phyloP scores from a whole-genome alignment of 371 early-diverging fungal genomes.

The Apophysomyces trapeziformis region DNA sequence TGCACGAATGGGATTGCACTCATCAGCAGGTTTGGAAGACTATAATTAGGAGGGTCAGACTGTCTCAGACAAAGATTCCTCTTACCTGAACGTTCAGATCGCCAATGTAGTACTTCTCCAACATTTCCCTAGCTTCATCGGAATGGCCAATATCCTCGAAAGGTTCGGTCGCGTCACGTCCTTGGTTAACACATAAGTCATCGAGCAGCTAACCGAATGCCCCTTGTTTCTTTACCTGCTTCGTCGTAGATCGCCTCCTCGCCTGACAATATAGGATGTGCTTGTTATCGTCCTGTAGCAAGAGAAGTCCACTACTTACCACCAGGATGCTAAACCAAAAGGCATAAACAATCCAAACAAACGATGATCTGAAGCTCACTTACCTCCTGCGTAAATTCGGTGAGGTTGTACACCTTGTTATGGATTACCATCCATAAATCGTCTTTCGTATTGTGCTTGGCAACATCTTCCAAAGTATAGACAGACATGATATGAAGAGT shows the following conservation, averaged over 20 bases:
- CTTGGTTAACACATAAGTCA: constrained; percentile 23
- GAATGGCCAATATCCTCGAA: constrained; percentile 92
- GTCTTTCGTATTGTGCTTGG: constrained; percentile 58
- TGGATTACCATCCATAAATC: constrained; percentile 76
- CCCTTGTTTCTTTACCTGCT: constrained; percentile 38
- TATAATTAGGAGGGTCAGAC: constrained; percentile 2
- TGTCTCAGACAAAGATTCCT: background rate
- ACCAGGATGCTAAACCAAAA: constrained; percentile 47
- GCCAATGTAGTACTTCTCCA: constrained; percentile 46
- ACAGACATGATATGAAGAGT: constrained; percentile 26
- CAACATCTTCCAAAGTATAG: constrained; percentile 60
- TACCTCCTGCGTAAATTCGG: constrained; percentile 78
- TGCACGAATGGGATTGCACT: constrained; percentile 39
- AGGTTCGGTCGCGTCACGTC: constrained; percentile 82
- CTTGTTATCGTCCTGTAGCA: background rate
- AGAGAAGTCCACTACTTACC: constrained; percentile 29
- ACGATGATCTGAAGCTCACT: background rate
- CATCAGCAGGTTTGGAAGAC: constrained; percentile 27
- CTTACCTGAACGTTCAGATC: constrained; percentile 41
- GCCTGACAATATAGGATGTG: constrained; percentile 31
- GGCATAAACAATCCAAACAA: background rate
- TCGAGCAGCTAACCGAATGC: background rate
- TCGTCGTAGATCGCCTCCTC: constrained; percentile 67
- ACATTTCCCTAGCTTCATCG: constrained; percentile 63
- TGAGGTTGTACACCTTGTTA: constrained; percentile 86